Conservation (phyloP, 2,329 filamentous ascomycete genomes). For the Verruconis gallopava region DNA sequence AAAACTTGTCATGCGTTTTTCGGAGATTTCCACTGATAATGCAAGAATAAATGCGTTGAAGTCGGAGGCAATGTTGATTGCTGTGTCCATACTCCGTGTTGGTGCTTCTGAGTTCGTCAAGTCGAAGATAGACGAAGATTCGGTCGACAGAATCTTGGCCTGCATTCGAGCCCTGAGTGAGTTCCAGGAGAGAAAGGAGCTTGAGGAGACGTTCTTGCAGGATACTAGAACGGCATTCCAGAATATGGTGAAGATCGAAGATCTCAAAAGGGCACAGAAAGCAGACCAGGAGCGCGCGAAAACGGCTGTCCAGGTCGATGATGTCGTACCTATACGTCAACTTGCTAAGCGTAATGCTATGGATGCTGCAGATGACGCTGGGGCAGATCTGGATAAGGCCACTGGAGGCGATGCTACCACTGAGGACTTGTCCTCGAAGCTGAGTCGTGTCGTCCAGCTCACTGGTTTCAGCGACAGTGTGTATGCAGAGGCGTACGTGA, state of each 20-base stretch:
- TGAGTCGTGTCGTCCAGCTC: constrained; percentile 90
- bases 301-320: constrained; percentile 87
- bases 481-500: constrained; percentile 98
- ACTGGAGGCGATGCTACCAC: constrained; percentile 76
- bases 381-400: constrained; percentile 82
- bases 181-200: constrained; percentile 76
- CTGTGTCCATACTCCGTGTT: constrained; percentile 97
- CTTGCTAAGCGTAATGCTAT: constrained; percentile 78
- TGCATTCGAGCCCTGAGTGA: constrained; percentile 87
- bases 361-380: constrained; percentile 74
- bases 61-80: constrained; percentile 92
- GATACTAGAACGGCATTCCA: constrained; percentile 93
- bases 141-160: constrained; percentile 96
- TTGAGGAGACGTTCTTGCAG: constrained; percentile 84
- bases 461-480: constrained; percentile 90
- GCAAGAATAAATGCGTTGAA: constrained; percentile 86
- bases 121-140: constrained; percentile 93
- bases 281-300: constrained; percentile 88
- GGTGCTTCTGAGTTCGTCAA: constrained; percentile 99
- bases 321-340: constrained; percentile 85
- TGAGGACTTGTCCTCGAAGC: constrained; percentile 84
- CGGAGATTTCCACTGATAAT: constrained; percentile 75
- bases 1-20: constrained; percentile 95
- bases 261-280: constrained; percentile 94
- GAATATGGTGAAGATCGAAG: constrained; percentile 92